Base-by-base conservation (phyloP, 2,329 filamentous ascomycete genomes). In the Fusarium subtropicale region DNA sequence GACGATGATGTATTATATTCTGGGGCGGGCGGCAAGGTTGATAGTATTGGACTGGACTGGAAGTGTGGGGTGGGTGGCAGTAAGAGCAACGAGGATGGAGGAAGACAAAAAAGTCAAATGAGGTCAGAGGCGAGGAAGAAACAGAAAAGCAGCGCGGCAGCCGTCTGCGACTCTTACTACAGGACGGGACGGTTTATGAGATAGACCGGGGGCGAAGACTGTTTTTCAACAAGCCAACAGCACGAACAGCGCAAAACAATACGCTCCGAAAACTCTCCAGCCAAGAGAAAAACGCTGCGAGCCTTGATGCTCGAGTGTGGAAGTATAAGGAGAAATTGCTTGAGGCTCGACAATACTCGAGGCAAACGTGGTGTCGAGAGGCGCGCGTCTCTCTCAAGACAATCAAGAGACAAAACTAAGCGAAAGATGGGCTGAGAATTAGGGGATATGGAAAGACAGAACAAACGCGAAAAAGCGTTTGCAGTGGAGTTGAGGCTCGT, bases 1-100 rank as follows among this genome's bases (percentile, higher is more conserved):
- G 81, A 81, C 79, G 79, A 84, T 81, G 78, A 80, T 81, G 78
- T 81, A 81, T 79, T 80, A 79, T 78, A 78, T 75, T 51, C 71
- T 75, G 72, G 74, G 65, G 72, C 69, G 66, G 72, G 67, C 66
- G 68, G 69, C 62, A 74, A 74, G 68, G 68, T 71, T 75, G 68
- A 71, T 63, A 53, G 51, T 64, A 64, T 68, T 69, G 54, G 58
- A 64, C 68, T 69, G 61, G 52, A 58, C 42, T 64, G 61, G 62
- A 53, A 73, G 76, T 71, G 74, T 69, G 76, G 72, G 72, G 73
- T 73, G 71, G 71, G 69, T 69, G 71, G 65, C 57, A 73, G 71
- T 58, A 72, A 47, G 71, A 67, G 66, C 46, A 74, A 65, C 67
- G 58, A 64, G 53, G 71, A 71, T 68, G 63, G 69, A 75, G 54